A percentile compares a stretch with the other conserved stretches of the same genome.
Conservation (phyloP, 306 rosid genomes). For the Glycine soja region DNA sequence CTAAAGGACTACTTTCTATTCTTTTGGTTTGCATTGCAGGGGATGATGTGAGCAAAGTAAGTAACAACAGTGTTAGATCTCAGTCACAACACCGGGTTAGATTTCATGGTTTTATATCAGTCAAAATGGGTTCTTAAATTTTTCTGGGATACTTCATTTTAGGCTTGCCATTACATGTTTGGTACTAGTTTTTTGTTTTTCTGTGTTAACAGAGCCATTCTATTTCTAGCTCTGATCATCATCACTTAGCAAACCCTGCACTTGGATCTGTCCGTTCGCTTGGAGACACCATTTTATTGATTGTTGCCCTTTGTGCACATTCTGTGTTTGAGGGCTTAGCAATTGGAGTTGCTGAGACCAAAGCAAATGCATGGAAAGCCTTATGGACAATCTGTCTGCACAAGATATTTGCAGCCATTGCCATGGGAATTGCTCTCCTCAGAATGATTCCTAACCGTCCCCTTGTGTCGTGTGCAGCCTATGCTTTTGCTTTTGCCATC, state of each 20-base stretch:
- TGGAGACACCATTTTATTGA: slow-evolving; percentile 70
- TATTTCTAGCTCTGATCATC: slow-evolving; percentile 34
- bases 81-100: slow-evolving; percentile 54
- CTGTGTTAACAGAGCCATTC: slow-evolving; percentile 52
- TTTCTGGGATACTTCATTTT: neutral
- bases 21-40: slow-evolving; percentile 38
- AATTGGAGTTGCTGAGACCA: slow-evolving; percentile 72
- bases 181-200: slow-evolving; percentile 9
- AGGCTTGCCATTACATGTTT: slow-evolving; percentile 5
- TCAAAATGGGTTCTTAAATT: neutral
- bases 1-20: neutral
- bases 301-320: slow-evolving; percentile 76
- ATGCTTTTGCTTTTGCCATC: slow-evolving; percentile 77
- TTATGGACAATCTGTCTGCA: slow-evolving; percentile 84
- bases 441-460: slow-evolving; percentile 75
- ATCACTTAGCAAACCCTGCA: slow-evolving; percentile 47
- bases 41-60: slow-evolving; percentile 36
- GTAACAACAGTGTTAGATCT: slow-evolving; percentile 45
- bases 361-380: slow-evolving; percentile 80
- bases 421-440: slow-evolving; percentile 92
- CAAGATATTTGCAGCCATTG: slow-evolving; percentile 87
- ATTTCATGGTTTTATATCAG: slow-evolving; percentile 21
- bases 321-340: slow-evolving; percentile 89
- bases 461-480: slow-evolving; percentile 59
- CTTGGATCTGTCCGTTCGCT: slow-evolving; percentile 55